Base-by-base conservation (phyloP, 1,139 yeast genomes). In the Kluyveromyces sp. region DNA sequence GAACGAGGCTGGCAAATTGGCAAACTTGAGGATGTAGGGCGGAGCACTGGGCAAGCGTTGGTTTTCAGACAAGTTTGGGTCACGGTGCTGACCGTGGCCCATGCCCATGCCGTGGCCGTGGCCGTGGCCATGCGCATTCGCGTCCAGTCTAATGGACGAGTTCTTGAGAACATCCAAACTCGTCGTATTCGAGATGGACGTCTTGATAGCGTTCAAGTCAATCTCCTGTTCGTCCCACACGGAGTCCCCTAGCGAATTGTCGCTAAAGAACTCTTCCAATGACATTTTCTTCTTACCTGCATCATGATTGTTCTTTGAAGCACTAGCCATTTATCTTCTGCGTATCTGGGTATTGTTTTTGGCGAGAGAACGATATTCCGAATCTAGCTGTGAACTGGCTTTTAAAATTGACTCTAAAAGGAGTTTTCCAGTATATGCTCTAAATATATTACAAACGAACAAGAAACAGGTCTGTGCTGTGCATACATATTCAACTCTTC, bases 11-110 rank as follows among this genome's bases (percentile, higher is more conserved):
- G 82, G 82, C 41, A 79, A 62, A 50, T 76, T 74, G 21, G 74
- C 59, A 41, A 80, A 63, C 56, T 79, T 80, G 37, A 77, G 72
- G 41, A 79, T 79, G 59, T 70, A 79, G 3, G 85, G 86, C 0
- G 82, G 81, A 0, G 65, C 63, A 34, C 53, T 50, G 29, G 50
- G 47, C 45, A 8, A 45, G 45, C 49, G 30, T 27, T 42, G 36
- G 33, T 40, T 8, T 45, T 25, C 7, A 48, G 48, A 25, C 37
- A 25, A 15, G 21, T 15, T 25, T 6, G 26, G 8, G 5, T 25
- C 39, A 34, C 39, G 43, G 25, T 45, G 45, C 32, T 45, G 21
- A 15, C 21, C 21, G 21, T 15, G 21, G 21, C 21, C 21, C 21
- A 15, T 15, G 21, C 21, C 21, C 21, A 15, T 15, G 21, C 21